These are phyloP conservation scores for Closterium sp. DNA, from an alignment of 139 green algal species.

Conservation along the genomic window DNA sequence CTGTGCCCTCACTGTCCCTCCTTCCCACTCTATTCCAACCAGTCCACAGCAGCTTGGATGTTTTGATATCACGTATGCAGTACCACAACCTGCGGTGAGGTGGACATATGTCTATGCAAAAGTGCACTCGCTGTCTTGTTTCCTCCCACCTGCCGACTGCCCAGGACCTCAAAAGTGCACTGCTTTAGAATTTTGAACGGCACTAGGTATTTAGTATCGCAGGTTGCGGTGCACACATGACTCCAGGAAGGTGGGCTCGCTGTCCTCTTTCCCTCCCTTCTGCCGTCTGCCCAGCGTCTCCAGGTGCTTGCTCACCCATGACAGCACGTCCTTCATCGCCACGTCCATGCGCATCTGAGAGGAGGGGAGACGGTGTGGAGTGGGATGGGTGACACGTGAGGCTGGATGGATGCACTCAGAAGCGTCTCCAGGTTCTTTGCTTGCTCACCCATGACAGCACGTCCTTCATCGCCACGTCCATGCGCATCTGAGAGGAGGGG, in stretches of 20 bases:
- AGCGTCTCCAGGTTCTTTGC: conserved; percentile 10
- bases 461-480: neutral
- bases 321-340: conserved; percentile 1
- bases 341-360: neutral
- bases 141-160: too few relatives aligned
- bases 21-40: too few relatives aligned
- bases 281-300: neutral
- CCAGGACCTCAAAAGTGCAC: too few relatives aligned
- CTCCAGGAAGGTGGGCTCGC: conserved; percentile 4
- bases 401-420: neutral
- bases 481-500: too few relatives aligned
- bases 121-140: too few relatives aligned
- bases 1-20: too few relatives aligned
- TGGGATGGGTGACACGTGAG: neutral
- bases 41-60: too few relatives aligned
- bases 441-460: conserved; percentile 9
- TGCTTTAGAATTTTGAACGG: too few relatives aligned
- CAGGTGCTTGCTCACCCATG: conserved; percentile 27
- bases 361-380: neutral
- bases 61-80: too few relatives aligned
- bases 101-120: too few relatives aligned
- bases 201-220: neutral
- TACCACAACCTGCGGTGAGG: too few relatives aligned
- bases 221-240: conserved; percentile 16
- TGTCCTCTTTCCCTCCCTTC: neutral